Conservation (phyloP, 306 rosid genomes). For the Adenanthera pavonina region DNA sequence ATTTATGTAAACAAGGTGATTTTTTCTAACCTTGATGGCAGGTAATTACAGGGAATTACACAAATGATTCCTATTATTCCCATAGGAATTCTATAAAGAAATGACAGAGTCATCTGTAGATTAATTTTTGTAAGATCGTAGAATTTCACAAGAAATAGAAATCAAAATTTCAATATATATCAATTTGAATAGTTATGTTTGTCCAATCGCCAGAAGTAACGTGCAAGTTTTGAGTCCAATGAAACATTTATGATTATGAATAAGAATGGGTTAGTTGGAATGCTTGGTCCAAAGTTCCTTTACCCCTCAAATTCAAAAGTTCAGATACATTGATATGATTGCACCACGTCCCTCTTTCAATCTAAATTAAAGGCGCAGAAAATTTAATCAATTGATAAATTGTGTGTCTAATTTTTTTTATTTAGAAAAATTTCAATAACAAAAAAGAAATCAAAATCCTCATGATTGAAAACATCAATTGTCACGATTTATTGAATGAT, state of each 20-base stretch:
- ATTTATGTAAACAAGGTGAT: not conserved
- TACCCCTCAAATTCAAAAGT: not conserved
- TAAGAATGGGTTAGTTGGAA: not conserved
- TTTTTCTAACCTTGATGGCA: not conserved
- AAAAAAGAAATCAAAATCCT: not conserved
- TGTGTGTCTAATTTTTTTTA: not conserved
- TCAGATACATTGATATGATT: not conserved
- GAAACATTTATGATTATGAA: not conserved
- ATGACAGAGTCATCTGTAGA: not conserved
- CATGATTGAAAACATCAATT: not conserved
- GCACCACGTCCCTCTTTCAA: not conserved
- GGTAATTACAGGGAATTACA: not conserved
- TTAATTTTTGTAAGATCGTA: not conserved
- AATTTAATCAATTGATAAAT: not conserved
- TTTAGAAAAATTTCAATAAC: not conserved
- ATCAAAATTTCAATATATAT: not conserved
- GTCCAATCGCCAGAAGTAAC: not conserved
- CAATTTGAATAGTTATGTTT: not conserved
- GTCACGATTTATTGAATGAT: not conserved
- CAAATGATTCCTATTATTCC: no score
- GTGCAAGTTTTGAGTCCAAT: slow-evolving; percentile 11
- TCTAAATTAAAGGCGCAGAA: not conserved
- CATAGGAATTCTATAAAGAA: no score
- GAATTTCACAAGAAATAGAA: no score
- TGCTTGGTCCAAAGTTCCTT: slow-evolving; percentile 12